phyloP scores from a whole-genome alignment of 106 monocot genomes.

The Posidonia australis region DNA sequence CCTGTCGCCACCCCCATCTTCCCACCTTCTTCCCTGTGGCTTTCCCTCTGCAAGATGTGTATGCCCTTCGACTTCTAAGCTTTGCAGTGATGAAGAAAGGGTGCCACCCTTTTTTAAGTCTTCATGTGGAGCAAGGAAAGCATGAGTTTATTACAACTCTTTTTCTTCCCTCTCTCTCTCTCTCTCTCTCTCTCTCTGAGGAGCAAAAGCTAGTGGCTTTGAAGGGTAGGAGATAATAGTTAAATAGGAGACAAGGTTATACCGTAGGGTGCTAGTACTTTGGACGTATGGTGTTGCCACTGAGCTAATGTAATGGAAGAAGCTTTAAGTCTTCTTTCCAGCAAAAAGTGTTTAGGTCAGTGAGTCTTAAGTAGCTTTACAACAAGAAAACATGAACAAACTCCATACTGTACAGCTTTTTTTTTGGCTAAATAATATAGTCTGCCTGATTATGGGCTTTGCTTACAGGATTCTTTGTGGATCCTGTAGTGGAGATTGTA shows the following conservation, averaged over 20 bases:
- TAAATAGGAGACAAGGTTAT: neutral
- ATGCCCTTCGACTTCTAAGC: too few species aligned
- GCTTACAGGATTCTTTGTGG: slow-evolving; percentile 11
- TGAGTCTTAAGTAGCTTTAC: slow-evolving; percentile 3
- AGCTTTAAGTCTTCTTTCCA: neutral
- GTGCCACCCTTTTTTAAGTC: neutral
- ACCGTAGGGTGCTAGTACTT: neutral
- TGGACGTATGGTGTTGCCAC: neutral
- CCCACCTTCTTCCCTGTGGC: slow-evolving; percentile 2
- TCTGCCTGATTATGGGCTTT: slow-evolving; percentile 4
- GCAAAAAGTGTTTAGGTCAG: slow-evolving; percentile 2
- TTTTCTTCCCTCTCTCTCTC: neutral
- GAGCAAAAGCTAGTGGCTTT: neutral
- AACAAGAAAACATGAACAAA: neutral
- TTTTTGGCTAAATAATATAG: neutral
- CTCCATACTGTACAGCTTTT: neutral
- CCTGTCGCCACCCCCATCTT: slow-evolving; percentile 56
- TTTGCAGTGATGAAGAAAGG: too few species aligned
- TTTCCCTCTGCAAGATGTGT: too few species aligned
- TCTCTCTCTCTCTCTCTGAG: neutral
- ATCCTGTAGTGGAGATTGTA: neutral
- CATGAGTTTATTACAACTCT: neutral
- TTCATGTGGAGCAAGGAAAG: neutral
- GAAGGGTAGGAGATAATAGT: neutral
- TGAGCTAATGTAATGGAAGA: neutral